Evolutionary conservation across 495 filamentous ascomycete genomes (phyloP), one percentile per base, ranked within the genome.

Genomic region (Echria macrotheca): DNA sequence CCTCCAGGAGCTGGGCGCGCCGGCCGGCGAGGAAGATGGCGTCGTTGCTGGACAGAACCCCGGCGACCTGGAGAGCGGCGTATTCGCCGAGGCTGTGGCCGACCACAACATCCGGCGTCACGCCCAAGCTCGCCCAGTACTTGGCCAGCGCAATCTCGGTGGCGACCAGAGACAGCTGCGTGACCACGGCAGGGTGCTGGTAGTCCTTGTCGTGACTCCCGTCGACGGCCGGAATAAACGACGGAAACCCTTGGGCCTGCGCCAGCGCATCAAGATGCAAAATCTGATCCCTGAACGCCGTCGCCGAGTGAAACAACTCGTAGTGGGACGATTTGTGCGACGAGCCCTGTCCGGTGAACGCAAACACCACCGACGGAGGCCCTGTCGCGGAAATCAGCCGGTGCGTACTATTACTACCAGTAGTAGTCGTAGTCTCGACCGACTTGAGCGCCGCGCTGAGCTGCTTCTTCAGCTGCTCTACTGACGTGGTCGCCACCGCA

Each of bases 11-110:
- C 53, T 75, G 71, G 15, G 86, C 86, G 38, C 86, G 74, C 33
- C 72, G 68, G n/a, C 84, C 86, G 44, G 84, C 80, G 10, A 89
- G 69, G 53, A 78, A 81, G 45, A 89, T 74, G 24, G 81, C 77
- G 56, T 87, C 83, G 35, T 69, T 69, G 21, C 71, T 76, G 2
- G 78, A 82, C 6, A 90, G 61, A 11, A 89, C 78, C 40, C 83
- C 86, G 7, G 85, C 77, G 28, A 79, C 77, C 57, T 84, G 71
- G 0, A 89, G 66, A 7, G 86, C 86, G 28, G 86, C 84, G 67
- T 86, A 89, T 57, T 90, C 86, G 42, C 86, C 86, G 2, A 69
- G 10, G 58, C 84, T 87, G 67, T 90, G 86, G 11, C 86, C 86
- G 39, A 89, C 69, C 4, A 88, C 83, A 33, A 80, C 80, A 44